Evolutionary conservation across 2,329 filamentous ascomycete species (phyloP).

Genomic region (Triangularia setosa): DNA sequence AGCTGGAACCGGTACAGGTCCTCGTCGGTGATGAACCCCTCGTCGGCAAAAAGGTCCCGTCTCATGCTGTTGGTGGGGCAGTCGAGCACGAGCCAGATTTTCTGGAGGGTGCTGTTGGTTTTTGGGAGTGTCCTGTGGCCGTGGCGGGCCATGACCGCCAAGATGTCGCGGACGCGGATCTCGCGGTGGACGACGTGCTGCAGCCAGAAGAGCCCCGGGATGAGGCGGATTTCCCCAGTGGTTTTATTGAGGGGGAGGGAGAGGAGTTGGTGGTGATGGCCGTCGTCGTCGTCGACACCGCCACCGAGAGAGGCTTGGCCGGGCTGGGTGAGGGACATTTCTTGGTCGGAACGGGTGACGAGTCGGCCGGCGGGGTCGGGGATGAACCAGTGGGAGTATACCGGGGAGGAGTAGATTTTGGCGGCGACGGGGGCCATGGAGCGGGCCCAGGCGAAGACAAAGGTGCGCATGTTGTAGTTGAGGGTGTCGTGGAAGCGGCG

Average conservation of each 20-base stretch:
- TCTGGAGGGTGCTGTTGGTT: constrained; percentile 50
- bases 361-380: constrained; percentile 54
- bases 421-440: constrained; percentile 53
- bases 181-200: constrained; percentile 61
- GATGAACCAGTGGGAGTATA: constrained; percentile 55
- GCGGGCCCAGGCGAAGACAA: constrained; percentile 53
- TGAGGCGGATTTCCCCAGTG: constrained; percentile 39
- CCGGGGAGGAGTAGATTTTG: constrained; percentile 56
- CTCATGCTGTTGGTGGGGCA: constrained; percentile 55
- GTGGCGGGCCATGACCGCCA: constrained; percentile 54
- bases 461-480: constrained; percentile 55
- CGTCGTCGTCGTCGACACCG: too few relatives aligned
- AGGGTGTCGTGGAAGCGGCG: constrained; percentile 58
- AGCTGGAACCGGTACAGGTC: constrained; percentile 60
- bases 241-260: constrained; percentile 8
- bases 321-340: constrained; percentile 13
- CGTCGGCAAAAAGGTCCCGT: constrained; percentile 49
- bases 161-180: constrained; percentile 55
- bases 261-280: too few relatives aligned
- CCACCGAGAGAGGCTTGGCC: neutral
- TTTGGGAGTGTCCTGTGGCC: constrained; percentile 53
- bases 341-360: constrained; percentile 29
- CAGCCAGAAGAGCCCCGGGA: constrained; percentile 65
- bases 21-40: constrained; percentile 50
- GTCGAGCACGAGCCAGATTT: constrained; percentile 73